These are phyloP conservation scores for Carex sylvatica DNA, from an alignment of 202 grass and related monocot genomes.

Conservation along the genomic window DNA sequence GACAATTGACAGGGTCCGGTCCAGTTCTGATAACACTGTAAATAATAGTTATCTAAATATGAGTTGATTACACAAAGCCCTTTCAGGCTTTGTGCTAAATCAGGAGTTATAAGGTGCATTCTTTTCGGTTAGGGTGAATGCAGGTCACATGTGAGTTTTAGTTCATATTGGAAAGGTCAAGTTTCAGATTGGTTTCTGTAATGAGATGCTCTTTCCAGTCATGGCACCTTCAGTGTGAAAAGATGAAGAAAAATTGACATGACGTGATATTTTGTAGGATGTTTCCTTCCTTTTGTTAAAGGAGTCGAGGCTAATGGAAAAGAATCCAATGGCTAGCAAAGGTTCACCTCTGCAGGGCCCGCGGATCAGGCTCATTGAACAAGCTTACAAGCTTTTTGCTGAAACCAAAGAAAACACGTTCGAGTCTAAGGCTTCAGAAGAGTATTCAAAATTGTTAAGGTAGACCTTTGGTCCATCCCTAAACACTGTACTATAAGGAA, in stretches of 20 bases:
- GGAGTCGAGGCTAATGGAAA: constrained; percentile 87
- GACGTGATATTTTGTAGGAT: constrained; percentile 53
- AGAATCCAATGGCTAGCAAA: constrained; percentile 87
- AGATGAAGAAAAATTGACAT: not conserved
- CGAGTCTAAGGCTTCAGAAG: constrained; percentile 85
- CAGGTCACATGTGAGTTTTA: not conserved
- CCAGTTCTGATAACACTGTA: too few species aligned
- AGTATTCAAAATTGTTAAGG: constrained; percentile 91
- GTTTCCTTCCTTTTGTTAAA: constrained; percentile 93
- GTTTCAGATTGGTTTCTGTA: not conserved
- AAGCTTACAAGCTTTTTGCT: constrained; percentile 80
- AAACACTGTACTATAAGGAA: not conserved
- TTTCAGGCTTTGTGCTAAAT: not conserved
- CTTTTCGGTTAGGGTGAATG: not conserved
- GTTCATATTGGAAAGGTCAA: not conserved
- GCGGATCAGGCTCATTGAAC: constrained; percentile 74
- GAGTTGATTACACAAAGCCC: not conserved
- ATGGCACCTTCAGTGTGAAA: not conserved
- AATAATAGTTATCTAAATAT: not conserved
- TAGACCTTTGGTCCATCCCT: constrained; percentile 6
- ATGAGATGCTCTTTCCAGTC: not conserved
- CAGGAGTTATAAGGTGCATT: not conserved
- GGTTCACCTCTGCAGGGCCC: constrained; percentile 68
- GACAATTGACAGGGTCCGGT: too few species aligned
- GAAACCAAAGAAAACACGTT: constrained; percentile 93